Percentiles rank a stretch among this genome's conserved stretches.
Evolutionary conservation across 2,329 filamentous ascomycete genomes (phyloP).

Genomic region (Metarhizium anisopliae): DNA sequence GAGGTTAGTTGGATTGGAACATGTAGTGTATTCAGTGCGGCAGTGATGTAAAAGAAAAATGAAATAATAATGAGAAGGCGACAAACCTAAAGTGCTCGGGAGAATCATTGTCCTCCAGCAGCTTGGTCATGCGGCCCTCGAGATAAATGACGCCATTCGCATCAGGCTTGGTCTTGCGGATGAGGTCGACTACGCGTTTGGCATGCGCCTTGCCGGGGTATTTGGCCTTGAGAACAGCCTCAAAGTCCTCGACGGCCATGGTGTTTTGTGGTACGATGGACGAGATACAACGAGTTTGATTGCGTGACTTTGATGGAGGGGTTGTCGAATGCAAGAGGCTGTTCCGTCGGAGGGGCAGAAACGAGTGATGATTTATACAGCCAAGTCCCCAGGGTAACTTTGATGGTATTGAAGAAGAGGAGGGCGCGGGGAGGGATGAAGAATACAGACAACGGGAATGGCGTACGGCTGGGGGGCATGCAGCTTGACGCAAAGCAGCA

Average conservation of each 20-base stretch:
- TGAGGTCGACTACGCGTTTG: constrained; percentile 69
- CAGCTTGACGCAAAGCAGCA: neutral
- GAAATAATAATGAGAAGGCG: neutral
- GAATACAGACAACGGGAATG: neutral
- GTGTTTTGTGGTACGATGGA: constrained; percentile 3
- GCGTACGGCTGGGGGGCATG: neutral
- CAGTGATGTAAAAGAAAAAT: neutral
- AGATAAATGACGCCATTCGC: constrained; percentile 71
- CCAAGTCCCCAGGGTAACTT: neutral
- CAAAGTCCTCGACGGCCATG: constrained; percentile 34
- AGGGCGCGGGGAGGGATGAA: neutral
- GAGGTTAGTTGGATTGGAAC: neutral
- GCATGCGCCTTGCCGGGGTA: constrained; percentile 85
- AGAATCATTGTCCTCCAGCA: constrained; percentile 86
- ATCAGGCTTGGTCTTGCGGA: constrained; percentile 57
- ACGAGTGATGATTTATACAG: neutral
- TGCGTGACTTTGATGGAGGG: neutral
- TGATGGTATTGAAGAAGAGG: neutral
- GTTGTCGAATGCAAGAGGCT: neutral
- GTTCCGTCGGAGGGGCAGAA: neutral
- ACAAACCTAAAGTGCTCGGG: constrained; percentile 67
- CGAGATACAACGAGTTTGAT: neutral
- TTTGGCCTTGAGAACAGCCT: constrained; percentile 49
- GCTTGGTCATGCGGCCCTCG: constrained; percentile 70
- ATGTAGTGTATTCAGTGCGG: neutral